Percentiles rank a stretch among this genome's conserved stretches.
Conservation (phyloP, 2,329 filamentous ascomycete genomes). For the Nothopassalora personata region DNA sequence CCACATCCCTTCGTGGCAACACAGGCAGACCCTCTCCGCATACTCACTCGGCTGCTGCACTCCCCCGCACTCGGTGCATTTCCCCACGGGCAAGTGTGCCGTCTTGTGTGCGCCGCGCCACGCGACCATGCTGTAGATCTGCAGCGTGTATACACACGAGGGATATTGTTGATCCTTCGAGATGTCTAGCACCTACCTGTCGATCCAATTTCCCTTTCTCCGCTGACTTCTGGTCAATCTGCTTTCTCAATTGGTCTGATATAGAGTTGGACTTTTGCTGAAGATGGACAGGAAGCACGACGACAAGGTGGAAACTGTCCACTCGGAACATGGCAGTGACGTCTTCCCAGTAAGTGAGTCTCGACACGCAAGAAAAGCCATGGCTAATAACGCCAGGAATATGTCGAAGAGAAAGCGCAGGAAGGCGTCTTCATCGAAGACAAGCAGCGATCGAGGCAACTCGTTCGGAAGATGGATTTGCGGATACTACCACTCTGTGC, state of each 20-base stretch:
- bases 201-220: background rate
- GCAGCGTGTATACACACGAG: background rate
- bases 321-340: constrained; percentile 13
- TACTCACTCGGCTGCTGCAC: background rate
- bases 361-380: background rate
- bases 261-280: background rate
- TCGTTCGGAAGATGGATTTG: constrained; percentile 22
- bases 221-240: background rate
- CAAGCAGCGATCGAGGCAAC: constrained; percentile 16
- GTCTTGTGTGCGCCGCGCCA: background rate
- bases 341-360: constrained; percentile 1
- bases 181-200: background rate
- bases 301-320: constrained; percentile 9
- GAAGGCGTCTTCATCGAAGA: constrained; percentile 19
- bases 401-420: constrained; percentile 1
- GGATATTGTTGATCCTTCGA: background rate
- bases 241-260: background rate
- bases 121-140: background rate
- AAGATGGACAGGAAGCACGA: constrained; percentile 3
- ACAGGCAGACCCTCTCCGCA: background rate
- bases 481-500: constrained; percentile 24
- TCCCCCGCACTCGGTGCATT: background rate
- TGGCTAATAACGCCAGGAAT: background rate
- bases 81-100: constrained; percentile 4
- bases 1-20: background rate